Evolutionary conservation across 176 grass and related monocot species (phyloP).

Genomic region (Phoenix dactylifera): DNA sequence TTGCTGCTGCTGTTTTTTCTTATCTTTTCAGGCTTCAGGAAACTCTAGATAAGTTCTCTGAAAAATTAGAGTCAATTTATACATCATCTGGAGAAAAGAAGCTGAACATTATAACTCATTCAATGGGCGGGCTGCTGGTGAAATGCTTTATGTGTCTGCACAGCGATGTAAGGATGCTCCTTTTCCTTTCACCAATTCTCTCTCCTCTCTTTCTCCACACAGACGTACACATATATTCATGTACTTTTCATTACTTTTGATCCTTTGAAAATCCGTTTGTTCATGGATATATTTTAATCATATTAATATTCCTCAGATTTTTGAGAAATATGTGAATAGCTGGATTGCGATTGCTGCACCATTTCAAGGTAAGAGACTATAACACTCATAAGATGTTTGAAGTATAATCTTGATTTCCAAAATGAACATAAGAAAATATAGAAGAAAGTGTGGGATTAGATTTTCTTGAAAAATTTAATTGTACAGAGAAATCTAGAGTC

Average conservation of each 20-base stretch:
- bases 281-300: background rate
- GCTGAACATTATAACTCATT: conserved; percentile 86
- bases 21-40: conserved; percentile 58
- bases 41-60: conserved; percentile 64
- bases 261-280: background rate
- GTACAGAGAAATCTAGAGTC: too few species aligned
- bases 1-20: background rate
- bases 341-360: conserved; percentile 99
- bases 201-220: too few species aligned
- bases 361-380: conserved; percentile 71
- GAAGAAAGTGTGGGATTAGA: too few species aligned
- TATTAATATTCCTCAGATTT: conserved; percentile 35
- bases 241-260: conserved; percentile 1
- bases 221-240: too few species aligned
- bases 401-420: too few species aligned
- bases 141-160: conserved; percentile 88
- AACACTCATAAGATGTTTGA: background rate
- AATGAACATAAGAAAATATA: too few species aligned
- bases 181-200: conserved; percentile 1
- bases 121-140: conserved; percentile 92
- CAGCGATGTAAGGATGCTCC: conserved; percentile 53
- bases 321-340: conserved; percentile 90
- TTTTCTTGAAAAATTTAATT: too few species aligned
- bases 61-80: conserved; percentile 66
- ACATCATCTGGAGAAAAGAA: conserved; percentile 75